Conservation (phyloP, 1,139 yeast genomes). For the Scheffersomyces parashehatae region DNA sequence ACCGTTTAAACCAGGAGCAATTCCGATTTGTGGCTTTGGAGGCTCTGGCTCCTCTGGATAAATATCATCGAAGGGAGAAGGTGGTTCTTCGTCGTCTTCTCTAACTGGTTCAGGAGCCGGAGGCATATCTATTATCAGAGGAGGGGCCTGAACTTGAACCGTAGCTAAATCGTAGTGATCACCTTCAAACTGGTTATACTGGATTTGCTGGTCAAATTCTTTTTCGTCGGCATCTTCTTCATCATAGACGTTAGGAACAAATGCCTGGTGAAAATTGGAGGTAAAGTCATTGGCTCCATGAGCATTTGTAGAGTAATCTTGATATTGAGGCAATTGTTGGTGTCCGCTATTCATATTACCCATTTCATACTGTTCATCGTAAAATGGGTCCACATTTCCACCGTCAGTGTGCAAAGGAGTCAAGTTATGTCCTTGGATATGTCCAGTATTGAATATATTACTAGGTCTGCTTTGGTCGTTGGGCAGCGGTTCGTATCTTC, state of each 20-base stretch:
- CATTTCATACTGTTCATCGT: constrained; percentile 1
- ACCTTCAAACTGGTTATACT: constrained; percentile 43
- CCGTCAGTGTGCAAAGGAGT: constrained; percentile 15
- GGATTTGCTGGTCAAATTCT: constrained; percentile 43
- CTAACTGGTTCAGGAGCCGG: constrained; percentile 7
- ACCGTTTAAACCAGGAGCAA: constrained; percentile 46
- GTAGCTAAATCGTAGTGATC: constrained; percentile 46
- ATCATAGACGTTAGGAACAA: constrained; percentile 49
- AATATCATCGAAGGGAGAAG: constrained; percentile 24
- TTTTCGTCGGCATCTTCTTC: constrained; percentile 45
- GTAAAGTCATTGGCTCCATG: neutral
- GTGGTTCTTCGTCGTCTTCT: constrained; percentile 9
- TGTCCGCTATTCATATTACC: neutral
- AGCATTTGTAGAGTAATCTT: neutral
- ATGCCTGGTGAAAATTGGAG: constrained; percentile 34
- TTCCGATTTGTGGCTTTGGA: constrained; percentile 38
- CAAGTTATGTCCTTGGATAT: constrained; percentile 17
- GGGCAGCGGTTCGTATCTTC: constrained; percentile 15
- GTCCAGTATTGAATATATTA: constrained; percentile 27
- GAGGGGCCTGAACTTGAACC: constrained; percentile 26
- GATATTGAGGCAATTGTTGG: constrained; percentile 1
- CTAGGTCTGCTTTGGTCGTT: constrained; percentile 4
- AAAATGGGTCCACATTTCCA: constrained; percentile 6
- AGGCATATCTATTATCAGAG: constrained; percentile 3
- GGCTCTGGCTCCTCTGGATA: constrained; percentile 34